Evolutionary conservation across 805 yeast species (phyloP), one percentile per base, ranked within the genome.

Genomic region (Candida pseudoglaebosa): DNA sequence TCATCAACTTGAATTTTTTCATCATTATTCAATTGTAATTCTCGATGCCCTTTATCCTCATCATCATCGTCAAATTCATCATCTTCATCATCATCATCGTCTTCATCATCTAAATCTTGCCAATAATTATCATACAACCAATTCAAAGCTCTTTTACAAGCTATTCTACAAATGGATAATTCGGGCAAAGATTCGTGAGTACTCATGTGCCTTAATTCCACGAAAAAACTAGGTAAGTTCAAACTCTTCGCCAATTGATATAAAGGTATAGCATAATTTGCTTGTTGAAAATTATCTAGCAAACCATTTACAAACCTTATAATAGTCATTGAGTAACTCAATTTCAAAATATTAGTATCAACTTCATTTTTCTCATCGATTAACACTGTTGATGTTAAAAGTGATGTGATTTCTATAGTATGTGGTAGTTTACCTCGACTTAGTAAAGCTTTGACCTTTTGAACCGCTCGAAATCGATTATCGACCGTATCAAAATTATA

Each of bases 221-320:
- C 99, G 59, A 93, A 88, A 52, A 75, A 75, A 22, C 81, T 70
- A 0, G 98, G 96, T 17, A 93, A 65, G 1, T 77, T 74, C 16
- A 86, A 60, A 32, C 73, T 72, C 38, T 66, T 73, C 0, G 98
- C 98, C 17, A 93, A 61, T 4, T 72, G 70, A 45, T 84, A 83
- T 49, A 93, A 62, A 4, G 97, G 90, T 12, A 84, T 75, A 0
- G 96, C 96, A 54, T 65, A 82, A 32, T 71, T 75, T 1, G 89
- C 77, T 49, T 81, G 85, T 59, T 93, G 99, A 35, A 74, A 74
- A 0, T 95, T 93, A 57, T 93, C 99, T 26, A 93, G 60, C 3
- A 88, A 59, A 2, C 97, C 98, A 59, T 93, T 93, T 18, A 93
- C 97, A 62, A 91, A 88, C 41, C 95, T 67, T 19, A 88, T 80